These are phyloP conservation scores for Neurospora pannonica DNA, from an alignment of 495 filamentous ascomycete genomes.

Conservation along the genomic window DNA sequence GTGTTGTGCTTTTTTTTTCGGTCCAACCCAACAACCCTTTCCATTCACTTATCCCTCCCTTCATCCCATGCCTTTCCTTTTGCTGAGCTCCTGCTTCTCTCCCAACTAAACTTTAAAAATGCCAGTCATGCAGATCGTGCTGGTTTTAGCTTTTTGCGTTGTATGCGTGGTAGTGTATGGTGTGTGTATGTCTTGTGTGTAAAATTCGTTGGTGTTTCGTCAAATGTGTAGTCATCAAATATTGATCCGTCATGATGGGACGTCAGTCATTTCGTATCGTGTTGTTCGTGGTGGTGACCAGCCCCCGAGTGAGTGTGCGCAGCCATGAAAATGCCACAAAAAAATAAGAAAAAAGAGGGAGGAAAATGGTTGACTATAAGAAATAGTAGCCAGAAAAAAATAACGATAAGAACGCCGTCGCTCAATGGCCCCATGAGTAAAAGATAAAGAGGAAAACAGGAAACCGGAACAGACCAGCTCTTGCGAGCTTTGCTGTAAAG, in stretches of 20 bases:
- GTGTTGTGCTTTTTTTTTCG: neutral
- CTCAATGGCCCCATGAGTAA: conserved; percentile 12
- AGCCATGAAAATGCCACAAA: neutral
- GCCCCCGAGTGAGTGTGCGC: conserved; percentile 8
- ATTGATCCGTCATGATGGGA: conserved; percentile 7
- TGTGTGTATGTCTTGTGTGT: neutral
- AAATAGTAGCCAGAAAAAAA: conserved; percentile 1
- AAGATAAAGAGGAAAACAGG: conserved; percentile 22
- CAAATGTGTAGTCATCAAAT: neutral
- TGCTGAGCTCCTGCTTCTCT: neutral
- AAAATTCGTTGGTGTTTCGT: neutral
- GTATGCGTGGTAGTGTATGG: neutral
- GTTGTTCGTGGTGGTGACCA: conserved; percentile 5
- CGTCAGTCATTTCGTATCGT: conserved; percentile 16
- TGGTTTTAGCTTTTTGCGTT: neutral
- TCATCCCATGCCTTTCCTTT: neutral
- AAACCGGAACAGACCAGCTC: conserved; percentile 17
- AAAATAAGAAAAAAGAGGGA: neutral
- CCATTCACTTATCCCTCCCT: neutral
- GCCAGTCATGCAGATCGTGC: conserved; percentile 14
- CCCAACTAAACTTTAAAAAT: neutral
- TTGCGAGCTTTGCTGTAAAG: conserved; percentile 14
- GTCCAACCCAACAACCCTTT: neutral
- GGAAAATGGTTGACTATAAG: neutral
- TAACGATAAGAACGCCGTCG: conserved; percentile 18